Base-by-base conservation (phyloP, 495 filamentous ascomycete species). In the Penicillium ochrochloron region DNA sequence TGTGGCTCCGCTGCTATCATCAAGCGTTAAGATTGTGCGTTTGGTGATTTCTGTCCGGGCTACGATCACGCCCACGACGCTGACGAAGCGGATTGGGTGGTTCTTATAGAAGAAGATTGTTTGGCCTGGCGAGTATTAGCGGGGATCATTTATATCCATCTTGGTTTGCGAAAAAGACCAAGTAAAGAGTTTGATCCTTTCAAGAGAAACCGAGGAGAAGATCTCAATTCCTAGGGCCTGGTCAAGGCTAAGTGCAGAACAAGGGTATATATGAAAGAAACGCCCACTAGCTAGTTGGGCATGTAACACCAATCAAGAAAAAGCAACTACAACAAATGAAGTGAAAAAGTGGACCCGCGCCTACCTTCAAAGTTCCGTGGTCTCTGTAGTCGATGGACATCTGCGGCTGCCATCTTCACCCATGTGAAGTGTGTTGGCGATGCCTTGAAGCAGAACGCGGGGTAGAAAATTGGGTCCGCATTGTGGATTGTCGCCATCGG, bases 41-140 rank as follows among this genome's bases (percentile, higher is more conserved):
- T 77, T 80, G 12, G 80, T 72, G 59, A 81, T 84, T 21, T 92
- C 86, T 62, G 92, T 88, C 59, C 93, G 80, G 14, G 91, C 90
- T 53, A 96, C 89, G 21, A 99, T 84, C 14, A 84, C 31, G 14
- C 94, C 95, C 25, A 89, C 83, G 19, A 97, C 68, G 65, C 88
- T 86, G 44, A 95, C 86, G 85, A 88, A 97, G 82, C 88, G 89
- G 63, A 98, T 90, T 0, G 96, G 95, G 75, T 98, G 93, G 79
- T 97, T 97, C 37, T 83, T 71, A 79, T 89, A 82, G 79, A 94
- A 93, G 78, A 86, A 95, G 21, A 94, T 77, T 68, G 88, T 79
- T 74, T 92, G 88, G 58, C 85, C 89, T 94, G 64, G 34, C 0
- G 5, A 27, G 7, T 29, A 54, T 54, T 34, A 54, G 51, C 51